Percentiles rank a stretch among this genome's conserved stretches.
These are phyloP conservation scores for Phytophthora hibernalis DNA, from an alignment of 352 stramenopile species.

Conservation along the genomic window DNA sequence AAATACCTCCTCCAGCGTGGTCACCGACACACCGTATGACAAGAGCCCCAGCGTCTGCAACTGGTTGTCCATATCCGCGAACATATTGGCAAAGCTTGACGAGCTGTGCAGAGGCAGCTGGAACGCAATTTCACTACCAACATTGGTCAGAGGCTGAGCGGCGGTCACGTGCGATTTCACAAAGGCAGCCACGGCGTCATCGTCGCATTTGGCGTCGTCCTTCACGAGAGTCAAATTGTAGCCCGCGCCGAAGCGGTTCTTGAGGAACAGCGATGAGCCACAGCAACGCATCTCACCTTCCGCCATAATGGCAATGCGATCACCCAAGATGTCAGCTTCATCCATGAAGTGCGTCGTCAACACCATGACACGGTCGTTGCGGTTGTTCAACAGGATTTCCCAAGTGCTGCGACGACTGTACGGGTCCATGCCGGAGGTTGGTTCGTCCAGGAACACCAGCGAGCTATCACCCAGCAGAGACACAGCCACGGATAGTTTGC, in stretches of 20 bases:
- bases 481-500: conserved; percentile 89
- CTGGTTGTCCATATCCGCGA: conserved; percentile 58
- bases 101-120: conserved; percentile 59
- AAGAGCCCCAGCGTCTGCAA: conserved; percentile 43
- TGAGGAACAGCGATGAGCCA: conserved; percentile 80
- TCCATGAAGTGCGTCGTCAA: no score
- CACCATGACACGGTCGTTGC: no score
- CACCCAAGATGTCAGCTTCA: conserved; percentile 85
- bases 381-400: conserved; percentile 71
- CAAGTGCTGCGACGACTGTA: conserved; percentile 94
- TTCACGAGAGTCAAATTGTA: no score
- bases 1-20: conserved; percentile 80
- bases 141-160: conserved; percentile 60
- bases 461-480: conserved; percentile 86
- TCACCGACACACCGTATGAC: conserved; percentile 80
- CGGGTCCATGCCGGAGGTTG: conserved; percentile 95
- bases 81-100: conserved; percentile 54
- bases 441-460: conserved; percentile 89
- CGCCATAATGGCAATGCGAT: conserved; percentile 86
- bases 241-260: conserved; percentile 65
- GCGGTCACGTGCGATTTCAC: conserved; percentile 32
- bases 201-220: conserved; percentile 35
- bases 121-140: conserved; percentile 75
- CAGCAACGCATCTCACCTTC: conserved; percentile 72
- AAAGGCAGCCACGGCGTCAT: conserved; percentile 31